Evolutionary conservation across 768 basidiomycete genomes (phyloP).

Genomic region (Russula emetica): DNA sequence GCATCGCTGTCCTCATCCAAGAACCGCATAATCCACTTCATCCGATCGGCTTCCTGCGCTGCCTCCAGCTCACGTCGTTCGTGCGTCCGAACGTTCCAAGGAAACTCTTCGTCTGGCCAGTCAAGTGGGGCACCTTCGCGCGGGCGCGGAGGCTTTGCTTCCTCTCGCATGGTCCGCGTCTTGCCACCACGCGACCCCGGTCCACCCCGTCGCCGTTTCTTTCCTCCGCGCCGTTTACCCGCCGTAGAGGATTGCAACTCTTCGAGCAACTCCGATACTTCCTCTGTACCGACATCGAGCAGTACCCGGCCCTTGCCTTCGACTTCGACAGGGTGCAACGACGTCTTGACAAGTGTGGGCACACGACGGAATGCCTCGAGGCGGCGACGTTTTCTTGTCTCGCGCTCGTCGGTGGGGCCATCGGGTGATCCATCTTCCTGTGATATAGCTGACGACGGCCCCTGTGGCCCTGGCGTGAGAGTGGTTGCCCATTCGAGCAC

Average conservation of each 20-base stretch:
- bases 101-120: slow-evolving; percentile 77
- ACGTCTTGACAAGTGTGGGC: slow-evolving; percentile 31
- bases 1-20: slow-evolving; percentile 67
- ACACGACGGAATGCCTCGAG: slow-evolving; percentile 60
- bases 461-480: slow-evolving; percentile 44
- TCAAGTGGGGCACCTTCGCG: slow-evolving; percentile 43
- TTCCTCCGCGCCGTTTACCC: slow-evolving; percentile 42
- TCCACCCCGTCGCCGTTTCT: slow-evolving; percentile 47
- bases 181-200: slow-evolving; percentile 26
- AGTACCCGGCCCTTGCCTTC: slow-evolving; percentile 69
- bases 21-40: slow-evolving; percentile 66
- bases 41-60: slow-evolving; percentile 54
- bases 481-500: slow-evolving; percentile 52
- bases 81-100: slow-evolving; percentile 64
- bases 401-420: slow-evolving; percentile 43
- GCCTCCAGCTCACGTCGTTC: slow-evolving; percentile 50
- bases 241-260: slow-evolving; percentile 26
- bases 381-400: slow-evolving; percentile 61
- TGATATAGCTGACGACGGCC: slow-evolving; percentile 27
- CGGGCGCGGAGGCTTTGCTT: slow-evolving; percentile 6
- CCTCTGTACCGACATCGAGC: slow-evolving; percentile 51
- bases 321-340: slow-evolving; percentile 58
- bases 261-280: slow-evolving; percentile 33
- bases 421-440: slow-evolving; percentile 32
- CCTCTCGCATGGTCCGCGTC: slow-evolving; percentile 4